Evolutionary conservation across 495 filamentous ascomycete genomes (phyloP).

Genomic region (Talaromyces stipitatus): DNA sequence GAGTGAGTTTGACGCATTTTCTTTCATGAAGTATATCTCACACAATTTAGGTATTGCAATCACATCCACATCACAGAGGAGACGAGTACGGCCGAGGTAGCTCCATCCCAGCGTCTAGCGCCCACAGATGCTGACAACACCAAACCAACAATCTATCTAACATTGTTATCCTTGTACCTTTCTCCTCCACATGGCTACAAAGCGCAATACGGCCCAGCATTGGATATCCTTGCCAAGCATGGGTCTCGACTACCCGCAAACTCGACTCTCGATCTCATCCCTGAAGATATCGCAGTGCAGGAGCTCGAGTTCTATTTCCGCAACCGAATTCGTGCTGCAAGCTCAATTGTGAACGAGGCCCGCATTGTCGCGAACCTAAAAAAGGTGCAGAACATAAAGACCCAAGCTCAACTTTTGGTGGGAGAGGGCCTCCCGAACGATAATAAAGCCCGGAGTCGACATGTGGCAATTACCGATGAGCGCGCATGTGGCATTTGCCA

Average conservation of each 20-base stretch:
- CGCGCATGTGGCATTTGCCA: constrained; percentile 85
- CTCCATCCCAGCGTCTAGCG: constrained; percentile 26
- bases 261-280: constrained; percentile 79
- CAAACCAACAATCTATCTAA: constrained; percentile 77
- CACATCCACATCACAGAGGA: constrained; percentile 59
- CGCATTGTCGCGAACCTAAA: constrained; percentile 66
- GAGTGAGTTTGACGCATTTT: constrained; percentile 47
- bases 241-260: constrained; percentile 84
- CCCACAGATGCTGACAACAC: constrained; percentile 47
- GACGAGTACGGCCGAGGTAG: constrained; percentile 23
- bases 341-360: constrained; percentile 67
- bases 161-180: constrained; percentile 83
- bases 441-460: constrained; percentile 53
- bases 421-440: constrained; percentile 46
- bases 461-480: constrained; percentile 78
- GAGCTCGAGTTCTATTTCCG: constrained; percentile 88
- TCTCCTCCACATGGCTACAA: constrained; percentile 68
- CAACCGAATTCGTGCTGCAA: constrained; percentile 82
- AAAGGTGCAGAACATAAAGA: constrained; percentile 63
- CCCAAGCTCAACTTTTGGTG: constrained; percentile 62
- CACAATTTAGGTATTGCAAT: constrained; percentile 70
- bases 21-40: neutral
- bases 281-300: constrained; percentile 63
- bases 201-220: constrained; percentile 68
- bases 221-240: constrained; percentile 82